Evolutionary conservation across 2,329 filamentous ascomycete genomes (phyloP).

Genomic region (Neocatenulostroma microsporum): DNA sequence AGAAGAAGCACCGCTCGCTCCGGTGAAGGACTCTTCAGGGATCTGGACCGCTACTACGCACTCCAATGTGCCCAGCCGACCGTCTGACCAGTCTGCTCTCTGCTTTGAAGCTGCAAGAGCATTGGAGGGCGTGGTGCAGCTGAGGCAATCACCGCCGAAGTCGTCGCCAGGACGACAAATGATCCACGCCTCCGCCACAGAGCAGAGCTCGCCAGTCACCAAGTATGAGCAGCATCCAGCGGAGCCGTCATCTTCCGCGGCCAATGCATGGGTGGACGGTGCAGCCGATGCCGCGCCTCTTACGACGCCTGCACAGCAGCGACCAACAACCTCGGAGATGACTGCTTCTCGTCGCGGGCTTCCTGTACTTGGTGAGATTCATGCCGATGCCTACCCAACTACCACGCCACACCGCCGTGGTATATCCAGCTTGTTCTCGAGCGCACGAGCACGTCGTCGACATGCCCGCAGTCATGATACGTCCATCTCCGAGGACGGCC

Average conservation of each 20-base stretch:
- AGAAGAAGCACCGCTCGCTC: background rate
- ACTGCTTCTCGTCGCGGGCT: background rate
- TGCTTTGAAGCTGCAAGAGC: constrained; percentile 1
- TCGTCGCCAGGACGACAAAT: too few relatives aligned
- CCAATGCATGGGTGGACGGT: background rate
- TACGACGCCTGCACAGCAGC: background rate
- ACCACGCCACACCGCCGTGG: background rate
- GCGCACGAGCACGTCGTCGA: constrained; percentile 9
- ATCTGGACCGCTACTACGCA: constrained; percentile 2
- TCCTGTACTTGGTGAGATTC: constrained; percentile 1
- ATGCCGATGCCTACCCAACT: constrained; percentile 5
- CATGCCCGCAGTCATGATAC: constrained; percentile 6
- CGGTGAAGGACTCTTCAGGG: background rate
- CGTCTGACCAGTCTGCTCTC: constrained; percentile 1
- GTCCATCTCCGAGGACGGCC: background rate
- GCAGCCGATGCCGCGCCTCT: constrained; percentile 1
- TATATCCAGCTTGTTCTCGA: constrained; percentile 5
- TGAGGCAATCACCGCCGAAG: background rate
- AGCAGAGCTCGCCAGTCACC: too few relatives aligned
- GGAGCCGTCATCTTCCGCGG: too few relatives aligned
- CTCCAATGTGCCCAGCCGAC: background rate
- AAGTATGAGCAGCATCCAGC: too few relatives aligned
- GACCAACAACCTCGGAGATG: background rate
- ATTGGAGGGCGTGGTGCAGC: background rate
- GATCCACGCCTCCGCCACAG: too few relatives aligned